phyloP scores from a whole-genome alignment of 495 filamentous ascomycete species.

The Penicillium alfredii region DNA sequence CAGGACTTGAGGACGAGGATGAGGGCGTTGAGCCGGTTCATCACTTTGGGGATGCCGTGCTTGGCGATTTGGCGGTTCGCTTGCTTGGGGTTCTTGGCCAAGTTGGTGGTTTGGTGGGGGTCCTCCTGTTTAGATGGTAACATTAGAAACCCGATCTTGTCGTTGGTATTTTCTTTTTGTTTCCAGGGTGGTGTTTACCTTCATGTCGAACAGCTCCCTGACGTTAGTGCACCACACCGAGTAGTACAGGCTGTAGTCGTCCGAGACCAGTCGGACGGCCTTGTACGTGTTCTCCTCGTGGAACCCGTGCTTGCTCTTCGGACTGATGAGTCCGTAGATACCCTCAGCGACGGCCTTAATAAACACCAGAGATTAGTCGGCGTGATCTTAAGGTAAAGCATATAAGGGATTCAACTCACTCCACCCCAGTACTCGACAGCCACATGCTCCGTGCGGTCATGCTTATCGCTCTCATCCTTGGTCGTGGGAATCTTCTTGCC shows the following conservation, averaged over 20 bases:
- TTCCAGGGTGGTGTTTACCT: too few relatives aligned
- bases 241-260: not conserved
- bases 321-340: constrained; percentile 29
- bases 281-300: constrained; percentile 55
- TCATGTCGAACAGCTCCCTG: not conserved
- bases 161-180: too few relatives aligned
- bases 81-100: too few relatives aligned
- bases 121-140: too few relatives aligned
- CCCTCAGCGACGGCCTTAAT: constrained; percentile 44
- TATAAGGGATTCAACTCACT: constrained; percentile 12
- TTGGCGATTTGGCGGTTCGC: too few relatives aligned
- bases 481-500: constrained; percentile 46
- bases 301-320: constrained; percentile 11
- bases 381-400: not conserved
- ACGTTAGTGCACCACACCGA: not conserved
- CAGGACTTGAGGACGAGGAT: too few relatives aligned
- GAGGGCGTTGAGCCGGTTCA: too few relatives aligned
- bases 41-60: too few relatives aligned
- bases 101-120: too few relatives aligned
- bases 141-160: too few relatives aligned
- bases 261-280: not conserved
- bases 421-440: constrained; percentile 59
- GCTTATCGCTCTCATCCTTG: constrained; percentile 19
- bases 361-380: not conserved
- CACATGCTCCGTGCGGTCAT: constrained; percentile 49